Percentiles rank a stretch among this genome's conserved stretches.
These are phyloP conservation scores for Metschnikowia arizonensis DNA, from an alignment of 805 yeast genomes.

Conservation along the genomic window DNA sequence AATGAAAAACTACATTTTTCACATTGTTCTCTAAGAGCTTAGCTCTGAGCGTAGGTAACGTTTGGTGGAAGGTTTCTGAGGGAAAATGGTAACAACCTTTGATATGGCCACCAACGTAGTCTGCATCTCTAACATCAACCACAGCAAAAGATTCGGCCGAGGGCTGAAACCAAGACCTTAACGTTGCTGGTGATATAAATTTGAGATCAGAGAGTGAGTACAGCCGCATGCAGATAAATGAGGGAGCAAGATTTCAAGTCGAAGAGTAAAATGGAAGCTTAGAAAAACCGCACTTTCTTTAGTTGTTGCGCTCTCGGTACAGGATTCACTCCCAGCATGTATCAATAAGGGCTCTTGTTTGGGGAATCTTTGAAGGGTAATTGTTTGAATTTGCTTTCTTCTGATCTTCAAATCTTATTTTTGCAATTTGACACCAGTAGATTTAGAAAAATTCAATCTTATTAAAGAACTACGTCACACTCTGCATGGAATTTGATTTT, in stretches of 20 bases:
- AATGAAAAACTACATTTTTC: conserved; percentile 75
- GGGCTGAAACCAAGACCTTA: conserved; percentile 46
- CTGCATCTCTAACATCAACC: conserved; percentile 84
- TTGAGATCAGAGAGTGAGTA: conserved; percentile 37
- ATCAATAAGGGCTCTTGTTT: background rate
- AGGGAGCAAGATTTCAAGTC: background rate
- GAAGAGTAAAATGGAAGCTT: background rate
- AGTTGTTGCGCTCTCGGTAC: background rate
- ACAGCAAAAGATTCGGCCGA: conserved; percentile 45
- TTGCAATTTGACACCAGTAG: background rate
- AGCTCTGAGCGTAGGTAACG: conserved; percentile 36
- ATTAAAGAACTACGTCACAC: background rate
- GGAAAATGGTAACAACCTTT: conserved; percentile 54
- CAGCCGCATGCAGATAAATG: conserved; percentile 10
- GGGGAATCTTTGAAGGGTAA: background rate
- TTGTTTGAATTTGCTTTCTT: background rate
- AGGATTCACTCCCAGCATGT: background rate
- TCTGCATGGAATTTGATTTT: background rate
- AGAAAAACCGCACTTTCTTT: background rate
- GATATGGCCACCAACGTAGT: conserved; percentile 75
- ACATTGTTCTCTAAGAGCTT: conserved; percentile 28
- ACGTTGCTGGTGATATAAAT: conserved; percentile 43
- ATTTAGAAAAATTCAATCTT: background rate
- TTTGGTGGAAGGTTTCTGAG: conserved; percentile 39
- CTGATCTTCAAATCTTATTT: background rate